Conservation (phyloP, 106 monocot genomes). For the Chionographis japonica region DNA sequence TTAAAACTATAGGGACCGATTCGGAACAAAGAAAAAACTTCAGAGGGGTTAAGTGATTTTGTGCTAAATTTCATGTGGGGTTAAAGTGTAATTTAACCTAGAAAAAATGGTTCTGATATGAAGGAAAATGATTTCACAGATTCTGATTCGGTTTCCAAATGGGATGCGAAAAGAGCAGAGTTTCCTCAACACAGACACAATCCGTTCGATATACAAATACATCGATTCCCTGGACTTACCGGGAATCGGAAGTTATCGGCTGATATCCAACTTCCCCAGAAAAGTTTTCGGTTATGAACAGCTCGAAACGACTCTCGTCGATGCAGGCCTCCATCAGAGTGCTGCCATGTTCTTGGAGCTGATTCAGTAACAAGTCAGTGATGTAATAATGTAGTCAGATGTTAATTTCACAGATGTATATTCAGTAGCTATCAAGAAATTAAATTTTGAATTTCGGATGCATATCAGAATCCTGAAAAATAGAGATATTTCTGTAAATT, state of each 20-base stretch:
- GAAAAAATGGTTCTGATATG: no score
- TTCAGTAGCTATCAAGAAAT: no score
- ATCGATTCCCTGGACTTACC: constrained; percentile 42
- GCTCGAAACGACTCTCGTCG: constrained; percentile 35
- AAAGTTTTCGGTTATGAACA: constrained; percentile 46
- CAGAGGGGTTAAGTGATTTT: no score
- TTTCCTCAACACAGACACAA: constrained; percentile 36
- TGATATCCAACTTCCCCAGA: constrained; percentile 38
- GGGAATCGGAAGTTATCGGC: constrained; percentile 31
- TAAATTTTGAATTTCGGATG: no score
- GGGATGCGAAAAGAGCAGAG: constrained; percentile 32
- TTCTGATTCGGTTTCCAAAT: constrained; percentile 46
- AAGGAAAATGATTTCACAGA: constrained; percentile 21
- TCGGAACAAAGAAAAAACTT: no score
- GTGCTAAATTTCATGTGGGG: no score
- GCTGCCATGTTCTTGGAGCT: constrained; percentile 46
- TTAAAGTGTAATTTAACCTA: no score
- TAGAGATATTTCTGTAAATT: no score
- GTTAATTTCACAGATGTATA: no score
- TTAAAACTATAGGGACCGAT: no score
- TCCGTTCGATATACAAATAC: constrained; percentile 39
- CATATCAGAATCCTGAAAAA: no score
- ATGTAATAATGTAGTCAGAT: no score
- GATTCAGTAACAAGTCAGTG: constrained; percentile 7
- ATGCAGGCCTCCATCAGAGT: constrained; percentile 50